A percentile compares a stretch with the other conserved stretches of the same genome.
Evolutionary conservation across 192 early-diverging fungal genomes (phyloP).

Genomic region (Cetraspora pellucida): DNA sequence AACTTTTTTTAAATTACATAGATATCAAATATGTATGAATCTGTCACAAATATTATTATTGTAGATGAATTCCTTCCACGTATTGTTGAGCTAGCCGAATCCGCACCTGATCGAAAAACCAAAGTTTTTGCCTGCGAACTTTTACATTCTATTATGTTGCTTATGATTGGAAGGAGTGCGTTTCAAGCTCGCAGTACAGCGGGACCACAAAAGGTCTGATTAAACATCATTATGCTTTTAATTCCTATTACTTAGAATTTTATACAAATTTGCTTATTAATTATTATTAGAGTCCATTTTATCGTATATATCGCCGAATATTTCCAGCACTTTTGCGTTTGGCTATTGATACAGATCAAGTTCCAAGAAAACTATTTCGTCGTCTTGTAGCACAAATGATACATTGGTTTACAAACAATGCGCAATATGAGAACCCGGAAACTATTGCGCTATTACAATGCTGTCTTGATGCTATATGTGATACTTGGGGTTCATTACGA

Average conservation of each 20-base stretch:
- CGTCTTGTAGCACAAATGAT: constrained; percentile 69
- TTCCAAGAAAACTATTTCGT: constrained; percentile 68
- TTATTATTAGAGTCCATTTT: constrained; percentile 56
- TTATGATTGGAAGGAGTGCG: constrained; percentile 75
- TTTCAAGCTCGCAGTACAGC: constrained; percentile 49
- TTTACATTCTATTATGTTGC: constrained; percentile 67
- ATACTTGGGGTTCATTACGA: constrained; percentile 53
- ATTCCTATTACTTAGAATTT: too few relatives aligned
- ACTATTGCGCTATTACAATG: constrained; percentile 68
- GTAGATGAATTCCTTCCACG: constrained; percentile 76
- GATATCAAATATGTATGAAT: not conserved
- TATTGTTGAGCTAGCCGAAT: constrained; percentile 74
- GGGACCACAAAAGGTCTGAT: constrained; percentile 43
- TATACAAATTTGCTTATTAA: not conserved
- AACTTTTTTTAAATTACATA: constrained; percentile 11
- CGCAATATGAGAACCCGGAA: constrained; percentile 76
- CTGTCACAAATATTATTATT: not conserved
- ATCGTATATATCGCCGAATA: constrained; percentile 62
- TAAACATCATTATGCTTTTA: too few relatives aligned
- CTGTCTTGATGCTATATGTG: constrained; percentile 68
- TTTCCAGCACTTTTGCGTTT: constrained; percentile 74
- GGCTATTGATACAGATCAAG: constrained; percentile 70
- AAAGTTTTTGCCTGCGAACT: constrained; percentile 77
- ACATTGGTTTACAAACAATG: constrained; percentile 80
- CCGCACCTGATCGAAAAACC: constrained; percentile 71